A percentile compares a stretch with the other conserved stretches of the same genome.
phyloP scores from a whole-genome alignment of 805 yeast genomes.

The Wilhelminamyces savonicus region DNA sequence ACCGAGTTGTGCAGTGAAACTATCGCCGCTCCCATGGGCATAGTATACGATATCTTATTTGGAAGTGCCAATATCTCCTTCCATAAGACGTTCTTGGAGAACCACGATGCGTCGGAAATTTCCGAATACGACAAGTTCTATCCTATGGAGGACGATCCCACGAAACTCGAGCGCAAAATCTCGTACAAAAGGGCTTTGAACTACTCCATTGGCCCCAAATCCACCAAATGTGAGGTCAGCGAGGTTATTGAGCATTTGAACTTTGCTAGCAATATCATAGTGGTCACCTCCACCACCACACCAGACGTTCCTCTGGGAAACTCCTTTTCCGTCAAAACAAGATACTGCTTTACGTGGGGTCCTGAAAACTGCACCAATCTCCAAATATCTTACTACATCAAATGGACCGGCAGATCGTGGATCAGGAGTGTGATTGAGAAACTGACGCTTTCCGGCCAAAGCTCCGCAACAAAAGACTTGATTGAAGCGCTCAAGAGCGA shows the following conservation, averaged over 20 bases:
- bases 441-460: constrained; percentile 69
- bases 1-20: constrained; percentile 48
- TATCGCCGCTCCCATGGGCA: constrained; percentile 61
- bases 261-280: constrained; percentile 39
- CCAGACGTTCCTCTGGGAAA: constrained; percentile 84
- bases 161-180: constrained; percentile 40
- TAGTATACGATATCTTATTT: constrained; percentile 51
- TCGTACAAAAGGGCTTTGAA: constrained; percentile 58
- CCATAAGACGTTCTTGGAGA: constrained; percentile 39
- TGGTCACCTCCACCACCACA: constrained; percentile 54
- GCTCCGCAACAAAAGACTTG: constrained; percentile 49
- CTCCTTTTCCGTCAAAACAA: constrained; percentile 57
- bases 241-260: constrained; percentile 54
- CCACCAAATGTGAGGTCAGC: constrained; percentile 57
- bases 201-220: constrained; percentile 71
- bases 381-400: constrained; percentile 47
- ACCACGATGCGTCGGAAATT: constrained; percentile 61
- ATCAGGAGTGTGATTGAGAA: constrained; percentile 70
- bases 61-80: constrained; percentile 48
- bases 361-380: constrained; percentile 47
- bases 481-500: constrained; percentile 41
- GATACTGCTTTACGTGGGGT: constrained; percentile 58
- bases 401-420: constrained; percentile 78
- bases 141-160: constrained; percentile 22
- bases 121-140: constrained; percentile 24